Evolutionary conservation across 306 rosid genomes (phyloP).

Genomic region (Cucurbita moschata): DNA sequence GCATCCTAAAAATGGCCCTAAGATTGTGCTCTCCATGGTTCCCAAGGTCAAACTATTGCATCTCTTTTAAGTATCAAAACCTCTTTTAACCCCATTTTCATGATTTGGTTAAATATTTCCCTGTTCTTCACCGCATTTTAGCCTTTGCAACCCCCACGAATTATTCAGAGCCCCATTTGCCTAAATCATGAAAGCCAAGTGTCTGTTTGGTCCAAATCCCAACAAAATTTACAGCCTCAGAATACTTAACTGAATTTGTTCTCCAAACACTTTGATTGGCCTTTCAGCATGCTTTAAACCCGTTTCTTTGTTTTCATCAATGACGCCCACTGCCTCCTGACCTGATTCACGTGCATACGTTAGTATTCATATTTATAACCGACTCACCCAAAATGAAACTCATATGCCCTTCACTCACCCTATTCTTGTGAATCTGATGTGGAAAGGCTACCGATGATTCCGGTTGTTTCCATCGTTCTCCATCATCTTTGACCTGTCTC

Average conservation of each 20-base stretch:
- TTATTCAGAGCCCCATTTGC: neutral
- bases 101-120: neutral
- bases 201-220: neutral
- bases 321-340: neutral
- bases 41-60: neutral
- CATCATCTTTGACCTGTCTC: neutral
- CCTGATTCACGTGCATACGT: neutral
- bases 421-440: neutral
- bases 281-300: neutral
- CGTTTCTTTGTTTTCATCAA: neutral
- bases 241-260: neutral
- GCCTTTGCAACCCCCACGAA: neutral
- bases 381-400: neutral
- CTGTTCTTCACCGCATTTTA: neutral
- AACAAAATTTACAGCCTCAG: neutral
- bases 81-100: too few species aligned
- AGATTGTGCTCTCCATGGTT: too few species aligned
- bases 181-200: neutral
- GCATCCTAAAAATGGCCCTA: neutral
- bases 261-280: neutral
- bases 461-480: neutral
- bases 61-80: too few species aligned
- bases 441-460: neutral
- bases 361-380: neutral
- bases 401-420: too few species aligned